Evolutionary conservation across 345 rosid genomes (phyloP), one percentile per base, ranked within the genome.

Genomic region (Gossypium longicalyx): DNA sequence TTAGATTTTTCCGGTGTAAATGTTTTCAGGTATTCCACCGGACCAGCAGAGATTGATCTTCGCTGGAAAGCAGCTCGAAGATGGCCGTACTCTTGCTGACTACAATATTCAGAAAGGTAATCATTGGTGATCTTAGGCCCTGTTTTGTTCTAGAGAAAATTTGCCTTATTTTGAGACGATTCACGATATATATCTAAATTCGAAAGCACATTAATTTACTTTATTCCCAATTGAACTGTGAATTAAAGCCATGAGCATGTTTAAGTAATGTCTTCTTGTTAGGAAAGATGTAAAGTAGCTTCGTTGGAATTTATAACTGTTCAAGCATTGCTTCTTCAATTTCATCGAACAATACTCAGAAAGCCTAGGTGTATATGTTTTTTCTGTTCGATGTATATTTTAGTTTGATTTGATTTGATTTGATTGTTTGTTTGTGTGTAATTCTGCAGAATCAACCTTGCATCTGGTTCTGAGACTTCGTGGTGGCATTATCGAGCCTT

Each of bases 381-480:
- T 58, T 57, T 4, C 3, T 10, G 7, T 10, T 58, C 4, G 1
- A 22, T 9, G 16, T 58, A 58, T 12, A 23, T 6, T 25, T 6
- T 6, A 13, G 15, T 25, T 4, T 25, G 13, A 9, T 23, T 4
- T 5, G 13, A 9, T 23, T 4, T 5, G 10, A 34, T 34, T 17
- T 63, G 22, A 12, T 59, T 60, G 7, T 9, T 34, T 82, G 63
- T 38, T 4, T 29, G 68, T 53, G 8, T 25, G 19, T 49, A 4
- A 25, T 58, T 29, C 2, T 82, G 70, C 81, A 89, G 93, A 87
- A 29, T 89, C 93, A 7, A 89, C 93, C 45, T 77, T 89, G 62
- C 93, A 87, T 75, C 82, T 87, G 77, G 91, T 89, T 68, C 83
- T 87, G 70, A 87, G 91, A 86, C 90, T 89, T 74, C 85, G 91